Base-by-base conservation (phyloP, 345 rosid species). In the Pseudoturritis turrita region DNA sequence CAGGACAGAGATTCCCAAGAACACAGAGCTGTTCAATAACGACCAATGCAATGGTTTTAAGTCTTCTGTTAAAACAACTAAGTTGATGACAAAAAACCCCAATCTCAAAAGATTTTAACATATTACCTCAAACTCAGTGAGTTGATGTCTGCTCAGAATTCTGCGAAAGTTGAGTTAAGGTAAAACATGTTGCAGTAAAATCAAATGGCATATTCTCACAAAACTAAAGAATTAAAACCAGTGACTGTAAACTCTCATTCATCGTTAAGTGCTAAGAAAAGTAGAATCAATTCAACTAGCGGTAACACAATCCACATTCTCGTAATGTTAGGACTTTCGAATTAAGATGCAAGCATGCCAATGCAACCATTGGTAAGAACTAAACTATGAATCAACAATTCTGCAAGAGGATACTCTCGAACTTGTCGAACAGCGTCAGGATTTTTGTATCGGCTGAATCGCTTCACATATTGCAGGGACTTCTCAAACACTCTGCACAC, bases 351-450 rank as follows among this genome's bases (percentile, higher is more conserved):
- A 71, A 71, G 40, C 59, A 47, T 59, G 28, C 21, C 46, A 64
- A 54, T 17, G 19, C 35, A 65, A 28, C 17, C 26, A 65, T 0
- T 12, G 2, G 58, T 12, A 17, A 23, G 15, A 53, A 39, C 43
- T 33, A 33, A 3, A 8, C 36, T 26, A 43, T 11, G 40, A 57
- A 37, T 39, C 11, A 64, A 65, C 10, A 76, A 14, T n/a, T 35
- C 1, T 11, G 31, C 23, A 57, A 65, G 29, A 83, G 96, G 99
- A 95, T 95, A 89, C 97, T 92, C 99, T 85, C 98, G 81, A 73
- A 88, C 97, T 95, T 95, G 97, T 85, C 96, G 73, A 71, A 95
- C 97, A 78, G 98, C 99, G 79, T 95, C 99, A 3, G 99, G 97
- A 70, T 92, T 92, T 71, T 92, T 95, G 72, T 95, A 95, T 13